Percentiles rank a stretch among this genome's conserved stretches.
phyloP scores from a whole-genome alignment of 306 rosid genomes.

The Prunus mongolica region DNA sequence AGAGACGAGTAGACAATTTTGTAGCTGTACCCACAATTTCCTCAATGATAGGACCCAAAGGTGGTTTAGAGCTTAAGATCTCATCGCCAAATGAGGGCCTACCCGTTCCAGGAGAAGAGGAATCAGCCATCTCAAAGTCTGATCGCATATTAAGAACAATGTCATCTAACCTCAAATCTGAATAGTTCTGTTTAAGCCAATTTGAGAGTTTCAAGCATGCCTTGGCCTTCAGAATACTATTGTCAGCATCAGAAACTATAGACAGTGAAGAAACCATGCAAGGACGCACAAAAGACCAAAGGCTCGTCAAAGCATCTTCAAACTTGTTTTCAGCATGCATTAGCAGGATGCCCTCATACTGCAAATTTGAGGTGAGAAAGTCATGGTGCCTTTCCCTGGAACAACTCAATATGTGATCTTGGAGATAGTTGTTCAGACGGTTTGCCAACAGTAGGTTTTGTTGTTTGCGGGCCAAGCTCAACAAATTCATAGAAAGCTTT shows the following conservation, averaged over 20 bases:
- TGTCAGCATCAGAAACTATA: slow-evolving; percentile 39
- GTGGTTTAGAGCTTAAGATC: slow-evolving; percentile 24
- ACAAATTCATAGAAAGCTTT: slow-evolving; percentile 66
- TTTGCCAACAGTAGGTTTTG: slow-evolving; percentile 66
- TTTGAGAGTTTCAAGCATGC: slow-evolving; percentile 84
- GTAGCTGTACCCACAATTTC: slow-evolving; percentile 77
- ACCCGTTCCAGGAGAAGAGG: slow-evolving; percentile 33
- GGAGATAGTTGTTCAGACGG: slow-evolving; percentile 56
- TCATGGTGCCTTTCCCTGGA: slow-evolving; percentile 44
- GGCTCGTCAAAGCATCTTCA: slow-evolving; percentile 79
- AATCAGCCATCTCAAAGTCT: slow-evolving; percentile 47
- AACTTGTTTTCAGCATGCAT: slow-evolving; percentile 75
- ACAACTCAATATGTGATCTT: slow-evolving; percentile 48
- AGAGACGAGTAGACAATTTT: slow-evolving; percentile 70
- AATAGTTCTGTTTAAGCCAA: slow-evolving; percentile 65
- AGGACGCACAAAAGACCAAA: slow-evolving; percentile 78
- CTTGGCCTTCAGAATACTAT: slow-evolving; percentile 70
- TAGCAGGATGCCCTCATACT: slow-evolving; percentile 72
- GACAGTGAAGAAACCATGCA: slow-evolving; percentile 56
- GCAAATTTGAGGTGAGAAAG: slow-evolving; percentile 61
- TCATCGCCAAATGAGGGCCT: slow-evolving; percentile 29
- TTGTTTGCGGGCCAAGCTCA: slow-evolving; percentile 71
- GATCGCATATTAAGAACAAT: slow-evolving; percentile 52
- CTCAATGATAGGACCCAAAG: slow-evolving; percentile 49
- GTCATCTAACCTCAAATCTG: slow-evolving; percentile 48